Evolutionary conservation across 768 basidiomycete species (phyloP).

Genomic region (Rhodotorula taiwanensis): DNA sequence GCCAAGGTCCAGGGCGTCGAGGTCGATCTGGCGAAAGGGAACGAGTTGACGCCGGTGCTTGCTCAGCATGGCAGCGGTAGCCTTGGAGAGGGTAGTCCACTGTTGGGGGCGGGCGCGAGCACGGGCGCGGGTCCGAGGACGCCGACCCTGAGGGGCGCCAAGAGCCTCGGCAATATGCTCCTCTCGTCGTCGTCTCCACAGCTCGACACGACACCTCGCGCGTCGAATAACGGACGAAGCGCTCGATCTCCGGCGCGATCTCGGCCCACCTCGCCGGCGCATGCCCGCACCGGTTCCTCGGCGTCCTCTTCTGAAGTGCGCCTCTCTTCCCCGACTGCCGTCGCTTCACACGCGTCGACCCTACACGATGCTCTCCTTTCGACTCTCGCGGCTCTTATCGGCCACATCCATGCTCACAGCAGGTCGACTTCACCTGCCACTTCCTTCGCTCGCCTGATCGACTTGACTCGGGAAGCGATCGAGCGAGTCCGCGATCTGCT

Average conservation of each 20-base stretch:
- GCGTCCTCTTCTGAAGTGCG: too few species aligned
- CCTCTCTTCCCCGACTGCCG: background rate
- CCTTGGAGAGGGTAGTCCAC: background rate
- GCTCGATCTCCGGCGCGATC: too few species aligned
- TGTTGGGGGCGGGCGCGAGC: too few species aligned
- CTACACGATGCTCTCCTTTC: conserved; percentile 88
- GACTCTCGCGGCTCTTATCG: conserved; percentile 93
- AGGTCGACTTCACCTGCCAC: conserved; percentile 75
- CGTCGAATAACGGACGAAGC: too few species aligned
- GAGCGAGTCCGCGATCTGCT: conserved; percentile 87
- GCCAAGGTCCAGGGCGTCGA: conserved; percentile 46
- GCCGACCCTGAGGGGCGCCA: conserved; percentile 6
- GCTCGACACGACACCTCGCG: too few species aligned
- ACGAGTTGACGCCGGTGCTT: background rate
- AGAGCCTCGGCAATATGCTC: conserved; percentile 22
- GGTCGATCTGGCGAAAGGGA: background rate
- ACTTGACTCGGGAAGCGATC: conserved; percentile 88
- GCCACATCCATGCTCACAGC: conserved; percentile 89
- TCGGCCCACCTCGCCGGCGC: too few species aligned
- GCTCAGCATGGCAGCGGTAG: background rate
- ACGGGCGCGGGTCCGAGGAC: too few species aligned
- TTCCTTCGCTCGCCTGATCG: conserved; percentile 86
- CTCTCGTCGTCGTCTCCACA: too few species aligned
- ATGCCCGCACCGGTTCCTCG: too few species aligned
- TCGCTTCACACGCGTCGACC: conserved; percentile 20